Evolutionary conservation across 2,329 filamentous ascomycete species (phyloP), one percentile per base, ranked within the genome.

Genomic region (Calonectria pseudoturangicola): DNA sequence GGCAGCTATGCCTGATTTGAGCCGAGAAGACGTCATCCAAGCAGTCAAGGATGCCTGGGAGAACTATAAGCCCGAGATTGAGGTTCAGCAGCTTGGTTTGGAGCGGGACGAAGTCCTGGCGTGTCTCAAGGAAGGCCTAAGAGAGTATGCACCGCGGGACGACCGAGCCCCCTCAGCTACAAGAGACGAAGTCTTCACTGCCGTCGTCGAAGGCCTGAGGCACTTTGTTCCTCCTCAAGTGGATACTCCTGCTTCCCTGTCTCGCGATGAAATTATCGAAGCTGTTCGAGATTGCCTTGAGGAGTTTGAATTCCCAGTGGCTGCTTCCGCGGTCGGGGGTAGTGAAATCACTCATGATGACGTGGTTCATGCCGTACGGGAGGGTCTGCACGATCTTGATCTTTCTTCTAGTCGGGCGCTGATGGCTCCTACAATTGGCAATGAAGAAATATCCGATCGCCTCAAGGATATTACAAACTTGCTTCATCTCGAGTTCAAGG

Each of bases 11-110:
- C 84, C 82, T 2, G 83, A 85, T 65, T 84, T 95, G 58, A 93
- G 92, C 78, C 91, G 94, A 76, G 95, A 98, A 62, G 95, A 97
- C 71, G 94, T 98, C 43, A 90, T 98, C 2, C 90, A 94, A 33
- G 95, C 96, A 3, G 94, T 98, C 16, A 92, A 93, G 77, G 95
- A 98, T 77, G 96, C 96, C 1, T 98, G 95, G 92, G 96, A 98
- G 81, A 94, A 92, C 67, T 98, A 98, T 85, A 98, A 98, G 84
- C 96, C 96, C 1, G 95, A 98, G 79, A 95, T 98, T 64, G 93
- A 98, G 78, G 89, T 98, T 5, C 93, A 98, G 78, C 95, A 98
- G 79, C 94, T 97, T 74, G 96, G 96, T 2, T 87, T 98, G 1
- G 96, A 98, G 82, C 91, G 95, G 6, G 95, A 98, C 15, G 96